A percentile compares a stretch with the other conserved stretches of the same genome.
phyloP scores from a whole-genome alignment of 441 rosid genomes.

The Croton setiger region DNA sequence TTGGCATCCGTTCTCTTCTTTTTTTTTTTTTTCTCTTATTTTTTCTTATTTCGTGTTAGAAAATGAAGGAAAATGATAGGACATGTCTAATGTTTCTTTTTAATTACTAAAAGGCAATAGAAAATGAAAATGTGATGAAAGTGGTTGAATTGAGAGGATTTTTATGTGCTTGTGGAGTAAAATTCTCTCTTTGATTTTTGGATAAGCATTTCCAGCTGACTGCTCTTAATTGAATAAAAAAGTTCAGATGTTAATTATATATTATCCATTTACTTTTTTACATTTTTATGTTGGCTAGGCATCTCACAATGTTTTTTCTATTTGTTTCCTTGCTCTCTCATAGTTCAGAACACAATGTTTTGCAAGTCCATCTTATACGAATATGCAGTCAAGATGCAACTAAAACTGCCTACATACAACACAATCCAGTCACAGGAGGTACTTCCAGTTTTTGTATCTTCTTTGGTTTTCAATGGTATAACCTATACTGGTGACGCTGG shows the following conservation, averaged over 20 bases:
- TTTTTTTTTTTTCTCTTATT: too few relatives aligned
- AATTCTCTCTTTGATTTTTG: too few relatives aligned
- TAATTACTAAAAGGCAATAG: too few relatives aligned
- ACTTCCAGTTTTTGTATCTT: slow-evolving; percentile 35
- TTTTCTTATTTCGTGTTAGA: too few relatives aligned
- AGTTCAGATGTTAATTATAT: neutral
- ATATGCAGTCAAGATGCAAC: slow-evolving; percentile 37
- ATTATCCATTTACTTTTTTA: neutral
- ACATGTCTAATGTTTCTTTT: too few relatives aligned
- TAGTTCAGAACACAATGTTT: slow-evolving; percentile 36
- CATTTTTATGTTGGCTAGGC: neutral
- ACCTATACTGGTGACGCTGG: slow-evolving; percentile 35
- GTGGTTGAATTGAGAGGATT: too few relatives aligned
- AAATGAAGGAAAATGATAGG: too few relatives aligned
- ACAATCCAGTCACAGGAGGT: slow-evolving; percentile 27
- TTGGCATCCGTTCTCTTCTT: too few relatives aligned
- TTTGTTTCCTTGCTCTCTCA: slow-evolving; percentile 3
- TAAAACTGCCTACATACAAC: slow-evolving; percentile 33
- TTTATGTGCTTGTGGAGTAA: too few relatives aligned
- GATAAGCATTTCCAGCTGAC: too few relatives aligned
- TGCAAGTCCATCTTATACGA: slow-evolving; percentile 56
- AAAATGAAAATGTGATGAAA: too few relatives aligned
- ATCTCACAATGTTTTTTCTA: neutral
- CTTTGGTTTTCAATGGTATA: slow-evolving; percentile 36
- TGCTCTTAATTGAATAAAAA: too few relatives aligned